These are phyloP conservation scores for Gaeumannomyces tritici DNA, from an alignment of 2,329 filamentous ascomycete genomes.

Conservation along the genomic window DNA sequence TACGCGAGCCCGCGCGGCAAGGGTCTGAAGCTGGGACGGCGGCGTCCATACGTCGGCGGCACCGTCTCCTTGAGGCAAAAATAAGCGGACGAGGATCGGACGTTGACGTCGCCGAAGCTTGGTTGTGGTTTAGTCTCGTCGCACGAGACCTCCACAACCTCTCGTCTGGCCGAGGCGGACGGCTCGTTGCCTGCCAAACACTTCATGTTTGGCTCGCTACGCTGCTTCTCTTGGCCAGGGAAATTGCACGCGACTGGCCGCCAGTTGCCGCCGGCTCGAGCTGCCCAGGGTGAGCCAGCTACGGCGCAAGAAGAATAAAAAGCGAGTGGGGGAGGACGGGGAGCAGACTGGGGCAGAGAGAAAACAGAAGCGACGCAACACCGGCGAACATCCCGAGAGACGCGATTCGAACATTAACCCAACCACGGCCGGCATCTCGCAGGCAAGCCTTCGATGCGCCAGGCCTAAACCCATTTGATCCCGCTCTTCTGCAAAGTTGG, in stretches of 20 bases:
- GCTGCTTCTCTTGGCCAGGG: neutral
- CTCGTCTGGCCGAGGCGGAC: neutral
- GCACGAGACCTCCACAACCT: neutral
- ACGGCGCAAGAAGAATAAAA: too few species aligned
- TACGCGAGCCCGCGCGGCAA: too few species aligned
- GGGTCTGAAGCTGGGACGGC: neutral
- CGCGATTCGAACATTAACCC: neutral
- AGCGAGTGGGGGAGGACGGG: too few species aligned
- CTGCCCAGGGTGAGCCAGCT: too few species aligned
- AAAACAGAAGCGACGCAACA: neutral
- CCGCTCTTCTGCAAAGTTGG: neutral
- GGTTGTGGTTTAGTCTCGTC: neutral
- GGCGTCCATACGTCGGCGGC: neutral
- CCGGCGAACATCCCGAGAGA: neutral
- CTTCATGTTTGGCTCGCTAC: neutral
- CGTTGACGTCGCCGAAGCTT: neutral
- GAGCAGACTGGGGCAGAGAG: too few species aligned
- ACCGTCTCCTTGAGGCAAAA: neutral
- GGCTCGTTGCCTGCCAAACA: neutral
- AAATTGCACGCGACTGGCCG: neutral
- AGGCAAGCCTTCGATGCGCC: too few species aligned
- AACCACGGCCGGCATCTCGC: neutral
- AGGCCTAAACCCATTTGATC: neutral
- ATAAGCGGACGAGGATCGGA: neutral
- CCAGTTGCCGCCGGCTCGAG: neutral